Percentiles rank a stretch among this genome's conserved stretches.
Evolutionary conservation across 768 basidiomycete genomes (phyloP).

Genomic region (Roridomyces roridus): DNA sequence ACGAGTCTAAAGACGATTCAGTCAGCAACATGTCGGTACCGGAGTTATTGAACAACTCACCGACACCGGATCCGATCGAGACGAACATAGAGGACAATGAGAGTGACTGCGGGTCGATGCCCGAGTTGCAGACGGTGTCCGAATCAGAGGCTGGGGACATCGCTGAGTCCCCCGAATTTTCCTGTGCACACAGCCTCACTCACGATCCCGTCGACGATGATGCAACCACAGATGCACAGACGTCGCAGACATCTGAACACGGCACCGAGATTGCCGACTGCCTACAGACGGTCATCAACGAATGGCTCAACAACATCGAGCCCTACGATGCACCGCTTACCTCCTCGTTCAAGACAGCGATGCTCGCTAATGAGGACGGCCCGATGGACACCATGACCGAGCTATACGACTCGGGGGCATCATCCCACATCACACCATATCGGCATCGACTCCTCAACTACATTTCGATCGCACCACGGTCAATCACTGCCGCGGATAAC

Average conservation of each 20-base stretch:
- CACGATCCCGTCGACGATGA: too few species aligned
- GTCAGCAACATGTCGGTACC: too few species aligned
- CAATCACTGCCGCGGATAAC: slow-evolving; percentile 39
- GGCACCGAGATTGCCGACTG: too few species aligned
- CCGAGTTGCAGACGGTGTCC: not conserved
- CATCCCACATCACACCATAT: slow-evolving; percentile 41
- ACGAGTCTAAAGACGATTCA: too few species aligned
- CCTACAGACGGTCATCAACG: too few species aligned
- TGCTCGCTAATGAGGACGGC: slow-evolving; percentile 11
- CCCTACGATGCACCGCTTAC: not conserved
- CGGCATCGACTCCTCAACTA: slow-evolving; percentile 37
- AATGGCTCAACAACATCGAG: too few species aligned
- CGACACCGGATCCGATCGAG: not conserved
- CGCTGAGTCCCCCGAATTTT: too few species aligned
- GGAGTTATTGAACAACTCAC: too few species aligned
- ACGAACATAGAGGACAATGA: too few species aligned
- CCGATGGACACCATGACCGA: slow-evolving; percentile 24
- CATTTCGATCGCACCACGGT: slow-evolving; percentile 27
- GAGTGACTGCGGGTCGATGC: not conserved
- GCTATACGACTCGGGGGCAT: slow-evolving; percentile 43
- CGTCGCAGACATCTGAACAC: too few species aligned
- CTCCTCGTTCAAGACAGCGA: slow-evolving; percentile 1
- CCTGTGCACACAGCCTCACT: too few species aligned
- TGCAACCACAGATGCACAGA: too few species aligned
- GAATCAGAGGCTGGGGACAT: not conserved